Evolutionary conservation across 441 rosid species (phyloP).

Genomic region (Adansonia gregorii): DNA sequence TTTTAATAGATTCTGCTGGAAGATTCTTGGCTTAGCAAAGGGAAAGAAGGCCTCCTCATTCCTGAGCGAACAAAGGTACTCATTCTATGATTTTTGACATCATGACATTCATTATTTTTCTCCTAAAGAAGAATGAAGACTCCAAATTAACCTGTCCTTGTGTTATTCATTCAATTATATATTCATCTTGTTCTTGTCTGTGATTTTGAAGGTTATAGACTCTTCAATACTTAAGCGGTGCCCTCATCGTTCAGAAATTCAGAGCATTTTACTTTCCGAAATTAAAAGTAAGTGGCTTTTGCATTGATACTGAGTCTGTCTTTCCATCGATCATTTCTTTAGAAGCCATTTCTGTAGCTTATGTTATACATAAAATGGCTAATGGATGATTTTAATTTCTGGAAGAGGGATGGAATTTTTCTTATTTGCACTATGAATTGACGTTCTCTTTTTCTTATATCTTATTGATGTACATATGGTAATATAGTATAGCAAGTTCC

Average conservation of each 20-base stretch:
- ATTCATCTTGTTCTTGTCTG: constrained; percentile 4
- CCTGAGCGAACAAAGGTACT: constrained; percentile 55
- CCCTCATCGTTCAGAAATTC: constrained; percentile 70
- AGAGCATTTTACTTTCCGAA: constrained; percentile 57
- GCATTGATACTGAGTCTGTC: neutral
- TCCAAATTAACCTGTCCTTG: neutral
- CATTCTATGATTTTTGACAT: neutral
- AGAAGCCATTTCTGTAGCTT: neutral
- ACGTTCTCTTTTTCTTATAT: neutral
- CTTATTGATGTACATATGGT: neutral
- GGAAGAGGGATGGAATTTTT: neutral
- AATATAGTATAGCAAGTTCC: neutral
- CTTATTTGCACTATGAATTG: neutral
- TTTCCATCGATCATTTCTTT: neutral
- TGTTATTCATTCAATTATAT: neutral
- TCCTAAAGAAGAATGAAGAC: neutral
- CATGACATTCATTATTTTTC: neutral
- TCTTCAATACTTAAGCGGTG: constrained; percentile 52
- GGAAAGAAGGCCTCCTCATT: constrained; percentile 64
- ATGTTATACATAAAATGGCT: neutral
- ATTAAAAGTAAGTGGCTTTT: constrained; percentile 45
- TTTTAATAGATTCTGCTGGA: constrained; percentile 47
- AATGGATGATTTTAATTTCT: constrained; percentile 8
- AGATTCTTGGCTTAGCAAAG: constrained; percentile 45
- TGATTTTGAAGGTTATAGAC: constrained; percentile 45